Percentiles rank a stretch among this genome's conserved stretches.
These are phyloP conservation scores for Kodamaea lidongshanica DNA, from an alignment of 805 yeast species.

Conservation along the genomic window DNA sequence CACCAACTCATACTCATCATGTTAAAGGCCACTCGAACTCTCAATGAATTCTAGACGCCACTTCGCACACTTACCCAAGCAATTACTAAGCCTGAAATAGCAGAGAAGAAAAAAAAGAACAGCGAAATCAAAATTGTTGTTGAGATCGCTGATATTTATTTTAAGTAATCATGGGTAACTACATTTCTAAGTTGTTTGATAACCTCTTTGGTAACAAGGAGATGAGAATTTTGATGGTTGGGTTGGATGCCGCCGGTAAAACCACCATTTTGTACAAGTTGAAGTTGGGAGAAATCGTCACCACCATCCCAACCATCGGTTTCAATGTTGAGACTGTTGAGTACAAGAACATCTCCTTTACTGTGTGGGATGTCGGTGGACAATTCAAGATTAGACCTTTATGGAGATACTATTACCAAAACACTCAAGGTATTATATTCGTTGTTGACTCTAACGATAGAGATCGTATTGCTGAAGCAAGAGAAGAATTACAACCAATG, in stretches of 20 bases:
- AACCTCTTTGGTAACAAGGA: conserved; percentile 39
- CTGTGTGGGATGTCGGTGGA: conserved; percentile 43
- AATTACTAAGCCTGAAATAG: no score
- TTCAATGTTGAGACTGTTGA: conserved; percentile 40
- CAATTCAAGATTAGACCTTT: conserved; percentile 40
- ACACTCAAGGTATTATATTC: conserved; percentile 38
- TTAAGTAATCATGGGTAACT: conserved; percentile 37
- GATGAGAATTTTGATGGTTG: conserved; percentile 41
- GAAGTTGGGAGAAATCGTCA: conserved; percentile 38
- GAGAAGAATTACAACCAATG: conserved; percentile 41
- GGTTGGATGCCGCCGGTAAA: conserved; percentile 41
- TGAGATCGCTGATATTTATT: no score
- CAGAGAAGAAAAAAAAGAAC: no score
- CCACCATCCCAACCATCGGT: conserved; percentile 39
- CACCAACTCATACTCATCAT: no score
- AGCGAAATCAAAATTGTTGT: no score
- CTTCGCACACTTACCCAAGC: no score
- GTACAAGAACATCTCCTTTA: conserved; percentile 38
- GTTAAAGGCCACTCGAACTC: no score
- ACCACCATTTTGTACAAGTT: conserved; percentile 40
- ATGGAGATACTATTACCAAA: conserved; percentile 41
- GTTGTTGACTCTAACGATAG: conserved; percentile 40
- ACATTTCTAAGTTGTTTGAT: conserved; percentile 34
- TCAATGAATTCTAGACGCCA: no score
- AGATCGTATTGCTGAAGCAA: conserved; percentile 38